Evolutionary conservation across 257 asterid species (phyloP).

Genomic region (Plantago ovata): DNA sequence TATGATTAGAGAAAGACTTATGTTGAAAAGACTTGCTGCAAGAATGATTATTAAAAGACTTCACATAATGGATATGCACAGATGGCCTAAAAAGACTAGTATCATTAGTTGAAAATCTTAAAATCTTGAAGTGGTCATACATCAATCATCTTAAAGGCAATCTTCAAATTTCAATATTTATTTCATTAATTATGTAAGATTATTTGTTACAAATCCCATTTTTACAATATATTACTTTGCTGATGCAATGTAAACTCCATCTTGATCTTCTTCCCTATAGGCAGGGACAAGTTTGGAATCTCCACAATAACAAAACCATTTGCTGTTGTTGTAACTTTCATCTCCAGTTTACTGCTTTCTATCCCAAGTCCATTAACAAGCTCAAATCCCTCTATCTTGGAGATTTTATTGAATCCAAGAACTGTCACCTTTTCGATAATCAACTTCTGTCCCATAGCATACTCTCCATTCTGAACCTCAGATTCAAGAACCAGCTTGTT

Average conservation of each 20-base stretch:
- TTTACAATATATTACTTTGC: slow-evolving; percentile 13
- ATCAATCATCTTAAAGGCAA: too few species aligned
- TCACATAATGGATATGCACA: too few species aligned
- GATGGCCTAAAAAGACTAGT: too few species aligned
- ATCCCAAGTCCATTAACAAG: slow-evolving; percentile 15
- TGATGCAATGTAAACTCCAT: slow-evolving; percentile 21
- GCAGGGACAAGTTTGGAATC: slow-evolving; percentile 25
- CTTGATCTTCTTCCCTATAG: slow-evolving; percentile 31
- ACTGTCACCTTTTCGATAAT: slow-evolving; percentile 26
- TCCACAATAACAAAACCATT: slow-evolving; percentile 33
- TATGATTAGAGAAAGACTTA: too few species aligned
- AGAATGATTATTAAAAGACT: too few species aligned
- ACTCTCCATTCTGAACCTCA: slow-evolving; percentile 32
- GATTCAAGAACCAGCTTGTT: slow-evolving; percentile 33
- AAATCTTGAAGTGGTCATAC: too few species aligned
- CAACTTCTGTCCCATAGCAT: slow-evolving; percentile 38
- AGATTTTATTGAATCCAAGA: slow-evolving; percentile 30
- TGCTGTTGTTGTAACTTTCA: slow-evolving; percentile 2
- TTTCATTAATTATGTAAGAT: too few species aligned
- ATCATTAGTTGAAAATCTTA: too few species aligned
- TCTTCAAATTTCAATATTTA: too few species aligned
- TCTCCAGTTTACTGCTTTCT: slow-evolving; percentile 7
- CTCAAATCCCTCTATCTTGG: slow-evolving; percentile 20
- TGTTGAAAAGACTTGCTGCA: too few species aligned
- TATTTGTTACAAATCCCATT: background rate